phyloP scores from a whole-genome alignment of 176 grass and related monocot species.

The Ensete glaucum region DNA sequence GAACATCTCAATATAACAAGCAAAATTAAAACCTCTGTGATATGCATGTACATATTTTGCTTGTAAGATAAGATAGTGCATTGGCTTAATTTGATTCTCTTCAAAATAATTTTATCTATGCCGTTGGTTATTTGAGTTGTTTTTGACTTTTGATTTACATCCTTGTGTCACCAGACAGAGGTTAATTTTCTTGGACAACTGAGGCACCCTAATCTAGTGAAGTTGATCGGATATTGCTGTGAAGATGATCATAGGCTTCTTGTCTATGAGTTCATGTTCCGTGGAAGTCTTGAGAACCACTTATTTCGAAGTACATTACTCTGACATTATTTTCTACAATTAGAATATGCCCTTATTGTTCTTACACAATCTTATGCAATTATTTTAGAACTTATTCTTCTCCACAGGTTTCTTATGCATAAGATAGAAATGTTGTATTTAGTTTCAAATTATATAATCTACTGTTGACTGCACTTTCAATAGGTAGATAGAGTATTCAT shows the following conservation, averaged over 20 bases:
- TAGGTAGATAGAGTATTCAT: too few relatives aligned
- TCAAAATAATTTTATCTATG: neutral
- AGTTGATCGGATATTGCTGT: slow-evolving; percentile 98
- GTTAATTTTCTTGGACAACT: slow-evolving; percentile 94
- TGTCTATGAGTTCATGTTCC: slow-evolving; percentile 98
- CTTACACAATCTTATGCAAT: slow-evolving; percentile 15
- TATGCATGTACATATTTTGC: neutral
- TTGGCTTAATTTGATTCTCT: neutral
- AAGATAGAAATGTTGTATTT: neutral
- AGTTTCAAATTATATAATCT: neutral
- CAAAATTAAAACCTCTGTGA: too few relatives aligned
- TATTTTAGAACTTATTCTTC: neutral
- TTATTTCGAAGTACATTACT: slow-evolving; percentile 86
- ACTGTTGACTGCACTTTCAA: too few relatives aligned
- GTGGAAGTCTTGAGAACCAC: slow-evolving; percentile 98
- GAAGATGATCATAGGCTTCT: slow-evolving; percentile 95
- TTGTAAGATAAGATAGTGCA: neutral
- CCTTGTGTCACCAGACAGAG: slow-evolving; percentile 59
- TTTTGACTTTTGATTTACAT: neutral
- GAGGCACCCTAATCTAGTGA: slow-evolving; percentile 97
- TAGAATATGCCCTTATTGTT: slow-evolving; percentile 3
- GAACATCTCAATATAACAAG: neutral
- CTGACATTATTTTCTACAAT: slow-evolving; percentile 13
- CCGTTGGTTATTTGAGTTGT: neutral
- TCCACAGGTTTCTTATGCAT: neutral